Base-by-base conservation (phyloP, 1,284 basidiomycete genomes). In the Rhodotorula sp. region DNA sequence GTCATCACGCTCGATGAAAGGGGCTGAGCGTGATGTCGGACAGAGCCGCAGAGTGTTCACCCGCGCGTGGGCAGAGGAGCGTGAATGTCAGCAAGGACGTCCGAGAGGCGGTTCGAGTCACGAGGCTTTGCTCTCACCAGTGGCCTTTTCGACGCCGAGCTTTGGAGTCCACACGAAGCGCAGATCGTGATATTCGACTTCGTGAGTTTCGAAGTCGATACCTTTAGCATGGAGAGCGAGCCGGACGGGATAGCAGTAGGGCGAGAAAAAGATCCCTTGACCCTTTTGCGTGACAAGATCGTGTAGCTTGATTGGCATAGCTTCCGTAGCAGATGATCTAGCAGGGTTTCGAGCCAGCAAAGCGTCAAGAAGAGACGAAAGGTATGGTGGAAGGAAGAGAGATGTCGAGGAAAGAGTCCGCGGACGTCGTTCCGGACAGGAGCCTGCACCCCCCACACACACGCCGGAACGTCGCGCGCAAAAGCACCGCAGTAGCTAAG, bases 171-270 rank as follows among this genome's bases (percentile, higher is more conserved):
- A 69, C 1, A 26, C 38, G 34, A 67, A 64, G 57, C 67, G 60
- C 38, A 72, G 16, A 34, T 72, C 71, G 50, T 59, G 49, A 26
- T 69, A 72, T 2, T 62, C 61, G 15, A 72, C 59, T 28, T 67
- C 62, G 5, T n/a, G 54, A 26, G 60, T 59, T 19, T 68, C 60
- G 50, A 62, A 68, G 3, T 38, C 26, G 43, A 71, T n/a, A 5
- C 45, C 15, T 34, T 71, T 71, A 14, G 50, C 31, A 3, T 60
- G 14, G 19, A 71, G 66, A 8, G 66, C 56, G 23, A 71, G 60
- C 7, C 66, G 59, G 19, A 56, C 64, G 23, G 66, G 66, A 3
- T 62, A 38, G 57, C 65, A 67, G 6, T 45, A 47, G 2, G 70
- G 67, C 12, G 63, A 66, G 63, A 71, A 71, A 67, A 62, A 54